These are phyloP conservation scores for Rauvolfia tetraphylla DNA, from an alignment of 257 asterid genomes.

Conservation along the genomic window DNA sequence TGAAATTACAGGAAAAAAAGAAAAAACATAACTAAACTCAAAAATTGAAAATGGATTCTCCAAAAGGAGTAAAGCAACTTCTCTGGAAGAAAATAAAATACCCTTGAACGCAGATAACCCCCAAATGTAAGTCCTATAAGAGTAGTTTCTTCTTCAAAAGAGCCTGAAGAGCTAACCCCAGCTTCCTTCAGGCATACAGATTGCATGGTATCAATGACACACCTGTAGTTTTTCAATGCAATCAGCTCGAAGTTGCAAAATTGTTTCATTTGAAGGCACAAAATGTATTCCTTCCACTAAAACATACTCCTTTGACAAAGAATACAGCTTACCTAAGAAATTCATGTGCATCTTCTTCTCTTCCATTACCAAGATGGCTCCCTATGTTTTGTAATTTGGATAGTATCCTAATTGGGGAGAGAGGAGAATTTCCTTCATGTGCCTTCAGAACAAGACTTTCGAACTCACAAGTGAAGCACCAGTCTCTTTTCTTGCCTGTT, in stretches of 20 bases:
- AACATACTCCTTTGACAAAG: not conserved
- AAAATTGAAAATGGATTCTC: not conserved
- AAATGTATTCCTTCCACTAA: not conserved
- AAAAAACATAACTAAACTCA: constrained; percentile 2
- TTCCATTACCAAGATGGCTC: constrained; percentile 63
- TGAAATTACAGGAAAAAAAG: constrained; percentile 28
- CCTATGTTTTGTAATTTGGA: constrained; percentile 60
- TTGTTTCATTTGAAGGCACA: not conserved
- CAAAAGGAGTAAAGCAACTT: not conserved
- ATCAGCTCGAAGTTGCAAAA: not conserved
- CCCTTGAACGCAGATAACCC: constrained; percentile 87
- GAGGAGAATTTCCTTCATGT: constrained; percentile 47
- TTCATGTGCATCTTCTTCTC: constrained; percentile 92
- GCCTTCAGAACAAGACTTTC: constrained; percentile 56
- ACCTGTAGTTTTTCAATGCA: constrained; percentile 35
- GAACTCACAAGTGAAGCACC: constrained; percentile 85
- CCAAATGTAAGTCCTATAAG: constrained; percentile 81
- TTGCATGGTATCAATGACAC: constrained; percentile 76
- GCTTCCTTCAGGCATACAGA: constrained; percentile 56
- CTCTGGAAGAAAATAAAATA: constrained; percentile 22
- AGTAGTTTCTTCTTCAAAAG: constrained; percentile 61
- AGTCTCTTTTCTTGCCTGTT: constrained; percentile 51
- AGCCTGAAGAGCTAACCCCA: constrained; percentile 35
- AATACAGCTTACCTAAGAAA: constrained; percentile 63
- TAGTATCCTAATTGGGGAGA: constrained; percentile 57